Conservation (phyloP, 371 early-diverging fungal species). For the Paraphysoderma sedebokerense region DNA sequence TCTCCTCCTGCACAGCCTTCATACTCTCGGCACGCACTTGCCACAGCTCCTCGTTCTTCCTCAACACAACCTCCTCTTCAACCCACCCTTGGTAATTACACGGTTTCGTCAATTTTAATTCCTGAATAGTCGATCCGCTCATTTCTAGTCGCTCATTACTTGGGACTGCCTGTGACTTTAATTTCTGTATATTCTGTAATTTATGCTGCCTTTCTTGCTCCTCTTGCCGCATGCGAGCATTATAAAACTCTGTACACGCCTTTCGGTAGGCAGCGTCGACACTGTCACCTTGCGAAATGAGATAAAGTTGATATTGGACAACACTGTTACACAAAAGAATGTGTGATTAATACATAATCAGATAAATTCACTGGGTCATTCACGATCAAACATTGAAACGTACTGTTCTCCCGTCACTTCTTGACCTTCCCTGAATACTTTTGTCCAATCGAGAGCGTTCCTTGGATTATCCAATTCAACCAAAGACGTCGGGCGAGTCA, state of each 20-base stretch:
- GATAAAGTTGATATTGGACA: conserved; percentile 53
- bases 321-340: conserved; percentile 24
- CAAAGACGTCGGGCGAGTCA: conserved; percentile 41
- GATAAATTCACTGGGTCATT: not conserved
- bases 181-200: not conserved
- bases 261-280: conserved; percentile 52
- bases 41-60: not conserved
- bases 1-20: too few relatives aligned
- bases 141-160: too few relatives aligned
- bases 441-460: conserved; percentile 20
- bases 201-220: conserved; percentile 26
- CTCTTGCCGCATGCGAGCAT: conserved; percentile 52
- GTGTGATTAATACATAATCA: not conserved
- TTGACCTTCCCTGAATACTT: conserved; percentile 27
- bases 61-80: conserved; percentile 5
- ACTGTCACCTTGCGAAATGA: conserved; percentile 40
- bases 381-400: conserved; percentile 4
- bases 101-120: not conserved
- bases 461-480: conserved; percentile 26
- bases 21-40: too few relatives aligned
- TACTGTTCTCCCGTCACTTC: conserved; percentile 49
- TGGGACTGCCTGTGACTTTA: not conserved
- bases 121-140: not conserved
- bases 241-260: conserved; percentile 51
- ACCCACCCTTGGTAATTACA: conserved; percentile 1